Percentiles rank a stretch among this genome's conserved stretches.
phyloP scores from a whole-genome alignment of 2,329 filamentous ascomycete genomes.

The Podosphaera fusca region DNA sequence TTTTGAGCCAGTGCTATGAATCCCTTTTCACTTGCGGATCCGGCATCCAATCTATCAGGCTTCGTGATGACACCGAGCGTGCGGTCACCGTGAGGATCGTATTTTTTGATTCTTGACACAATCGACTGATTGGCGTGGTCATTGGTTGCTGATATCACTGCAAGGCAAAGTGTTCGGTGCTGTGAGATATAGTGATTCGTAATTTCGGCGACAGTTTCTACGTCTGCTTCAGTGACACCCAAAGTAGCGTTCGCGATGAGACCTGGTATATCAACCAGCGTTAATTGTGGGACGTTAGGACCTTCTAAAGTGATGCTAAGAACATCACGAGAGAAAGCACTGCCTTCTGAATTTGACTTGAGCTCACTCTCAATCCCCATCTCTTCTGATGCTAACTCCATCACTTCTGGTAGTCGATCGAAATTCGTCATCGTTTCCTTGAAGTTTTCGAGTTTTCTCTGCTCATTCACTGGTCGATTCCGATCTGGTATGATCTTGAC shows the following conservation, averaged over 20 bases:
- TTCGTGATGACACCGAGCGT: conserved; percentile 26
- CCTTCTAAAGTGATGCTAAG: conserved; percentile 13
- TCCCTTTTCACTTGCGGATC: conserved; percentile 17
- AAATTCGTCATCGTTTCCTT: conserved; percentile 10
- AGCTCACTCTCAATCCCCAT: conserved; percentile 8
- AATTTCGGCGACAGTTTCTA: conserved; percentile 13
- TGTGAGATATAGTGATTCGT: conserved; percentile 20
- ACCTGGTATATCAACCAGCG: conserved; percentile 17
- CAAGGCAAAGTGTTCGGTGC: conserved; percentile 22
- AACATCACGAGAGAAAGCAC: conserved; percentile 11
- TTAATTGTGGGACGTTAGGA: conserved; percentile 10
- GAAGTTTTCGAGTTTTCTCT: conserved; percentile 20
- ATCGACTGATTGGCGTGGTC: conserved; percentile 21
- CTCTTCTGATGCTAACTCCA: conserved; percentile 11
- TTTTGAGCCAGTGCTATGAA: conserved; percentile 20
- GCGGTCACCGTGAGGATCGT: conserved; percentile 17
- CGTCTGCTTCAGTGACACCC: conserved; percentile 11
- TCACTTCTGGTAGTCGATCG: conserved; percentile 11
- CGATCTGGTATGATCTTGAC: conserved; percentile 33
- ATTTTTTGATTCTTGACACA: conserved; percentile 16
- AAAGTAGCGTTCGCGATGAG: conserved; percentile 13
- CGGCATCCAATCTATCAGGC: conserved; percentile 18
- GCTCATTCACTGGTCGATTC: conserved; percentile 22
- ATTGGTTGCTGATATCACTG: conserved; percentile 22
- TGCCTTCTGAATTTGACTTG: not conserved